phyloP scores from a whole-genome alignment of 495 filamentous ascomycete genomes.

The Penicillium pulvis region DNA sequence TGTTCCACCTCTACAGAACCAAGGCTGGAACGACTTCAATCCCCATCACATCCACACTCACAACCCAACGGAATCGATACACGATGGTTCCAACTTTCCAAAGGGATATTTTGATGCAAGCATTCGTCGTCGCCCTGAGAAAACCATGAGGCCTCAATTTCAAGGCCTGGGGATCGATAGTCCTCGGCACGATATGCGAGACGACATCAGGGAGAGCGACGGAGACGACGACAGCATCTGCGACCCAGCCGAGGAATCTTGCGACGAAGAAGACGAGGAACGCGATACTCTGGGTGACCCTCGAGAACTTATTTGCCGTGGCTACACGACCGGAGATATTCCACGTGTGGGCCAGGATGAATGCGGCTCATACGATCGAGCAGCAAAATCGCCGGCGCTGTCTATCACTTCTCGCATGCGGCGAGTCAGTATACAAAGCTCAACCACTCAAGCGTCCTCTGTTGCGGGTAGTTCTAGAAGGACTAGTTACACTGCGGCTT shows the following conservation, averaged over 20 bases:
- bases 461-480: slow-evolving; percentile 38
- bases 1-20: slow-evolving; percentile 12
- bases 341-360: slow-evolving; percentile 12
- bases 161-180: slow-evolving; percentile 18
- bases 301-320: slow-evolving; percentile 9
- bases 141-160: slow-evolving; percentile 6
- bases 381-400: slow-evolving; percentile 43
- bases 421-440: slow-evolving; percentile 40
- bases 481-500: slow-evolving; percentile 41
- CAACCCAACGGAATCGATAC: slow-evolving; percentile 5
- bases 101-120: slow-evolving; percentile 44
- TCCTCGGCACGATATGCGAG: background rate
- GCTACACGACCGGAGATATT: slow-evolving; percentile 15
- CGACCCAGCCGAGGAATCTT: slow-evolving; percentile 24
- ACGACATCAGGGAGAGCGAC: background rate
- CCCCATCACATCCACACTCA: slow-evolving; percentile 5
- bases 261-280: slow-evolving; percentile 27
- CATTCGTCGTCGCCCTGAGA: slow-evolving; percentile 26
- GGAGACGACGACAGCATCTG: slow-evolving; percentile 2
- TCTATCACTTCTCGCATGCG: slow-evolving; percentile 50
- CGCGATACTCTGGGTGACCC: slow-evolving; percentile 21
- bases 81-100: slow-evolving; percentile 27
- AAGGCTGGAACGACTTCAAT: slow-evolving; percentile 3
- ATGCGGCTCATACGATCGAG: slow-evolving; percentile 24
- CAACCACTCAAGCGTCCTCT: slow-evolving; percentile 26